Base-by-base conservation (phyloP, 192 early-diverging fungal species). In the Phycomyces nitens region DNA sequence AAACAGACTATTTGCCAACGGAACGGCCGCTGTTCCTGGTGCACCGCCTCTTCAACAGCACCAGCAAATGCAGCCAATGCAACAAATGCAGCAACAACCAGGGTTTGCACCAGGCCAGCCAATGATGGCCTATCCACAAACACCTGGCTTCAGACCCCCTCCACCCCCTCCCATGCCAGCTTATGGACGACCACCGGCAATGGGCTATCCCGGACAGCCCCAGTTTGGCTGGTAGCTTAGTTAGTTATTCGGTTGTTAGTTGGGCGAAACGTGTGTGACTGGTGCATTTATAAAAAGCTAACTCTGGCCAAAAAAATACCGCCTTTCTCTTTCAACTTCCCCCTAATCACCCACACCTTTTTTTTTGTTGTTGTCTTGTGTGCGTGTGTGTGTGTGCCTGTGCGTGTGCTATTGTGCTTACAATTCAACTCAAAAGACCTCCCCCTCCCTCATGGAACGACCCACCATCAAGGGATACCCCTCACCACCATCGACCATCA, bases 1-100 rank as follows among this genome's bases (percentile, higher is more conserved):
- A 15, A 88, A 90, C 64, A 74, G 86, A 41, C 47, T 90, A 3
- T 93, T 91, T 79, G 88, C 86, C 9, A 88, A 86, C 53, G 77
- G 60, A 22, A 41, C 67, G 18, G 54, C 58, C 11, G 56, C 51
- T 41, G 53, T 47, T 49, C 60, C 60, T 9, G 67, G 29, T 3
- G 47, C 42, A 62, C 60, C 60, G 27, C 29, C 29, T 34, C 29
- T 34, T 34, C 29, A 34, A 7, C 29, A 34, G 7, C 29, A 34
- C 29, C 29, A 34, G 7, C 29, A 34, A 34, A 34, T 29, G 24
- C 47, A 12, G 65, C 51, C 21, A 6, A 27, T 60, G 50, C 49
- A 59, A 18, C 22, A 26, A 54, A 9, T 60, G n/a, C 57, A 38
- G 18, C 54, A 27, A 39, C 62, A n/a, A 56, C 57, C 29, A 34